Evolutionary conservation across 352 stramenopile genomes (phyloP).

Genomic region (Pythium aphanidermatum): DNA sequence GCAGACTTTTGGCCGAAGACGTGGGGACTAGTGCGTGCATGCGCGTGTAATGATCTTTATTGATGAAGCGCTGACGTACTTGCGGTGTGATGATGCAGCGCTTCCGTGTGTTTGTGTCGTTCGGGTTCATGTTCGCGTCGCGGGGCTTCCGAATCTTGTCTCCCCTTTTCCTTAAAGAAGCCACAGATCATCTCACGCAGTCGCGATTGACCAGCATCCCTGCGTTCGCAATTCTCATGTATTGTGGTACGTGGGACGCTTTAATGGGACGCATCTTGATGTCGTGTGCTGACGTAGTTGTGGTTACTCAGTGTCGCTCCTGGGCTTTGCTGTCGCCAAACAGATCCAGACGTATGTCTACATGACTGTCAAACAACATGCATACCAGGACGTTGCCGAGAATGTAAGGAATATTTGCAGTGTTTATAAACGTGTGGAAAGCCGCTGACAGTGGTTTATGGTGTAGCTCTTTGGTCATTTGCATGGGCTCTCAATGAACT

Average conservation of each 20-base stretch:
- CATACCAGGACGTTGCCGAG: constrained; percentile 94
- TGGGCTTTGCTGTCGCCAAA: constrained; percentile 84
- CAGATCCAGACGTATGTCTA: constrained; percentile 92
- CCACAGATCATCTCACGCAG: constrained; percentile 47
- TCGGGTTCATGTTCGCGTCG: constrained; percentile 66
- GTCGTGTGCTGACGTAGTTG: not conserved
- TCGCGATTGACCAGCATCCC: constrained; percentile 34
- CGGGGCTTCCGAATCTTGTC: constrained; percentile 58
- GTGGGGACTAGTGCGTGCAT: constrained; percentile 51
- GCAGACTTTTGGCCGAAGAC: constrained; percentile 72
- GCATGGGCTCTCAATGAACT: constrained; percentile 95
- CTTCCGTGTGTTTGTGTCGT: constrained; percentile 50
- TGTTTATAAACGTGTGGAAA: no score
- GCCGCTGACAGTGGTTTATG: no score
- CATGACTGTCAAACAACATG: constrained; percentile 94
- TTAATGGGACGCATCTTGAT: no score
- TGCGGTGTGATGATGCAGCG: no score
- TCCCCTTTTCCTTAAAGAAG: constrained; percentile 67
- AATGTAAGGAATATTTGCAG: no score
- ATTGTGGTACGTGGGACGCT: no score
- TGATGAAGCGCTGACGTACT: no score
- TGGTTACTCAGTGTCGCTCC: constrained; percentile 35
- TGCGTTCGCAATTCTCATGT: constrained; percentile 40
- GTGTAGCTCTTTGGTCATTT: constrained; percentile 89
- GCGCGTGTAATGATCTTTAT: no score